These are phyloP conservation scores for Glarea lozoyensis DNA, from an alignment of 495 filamentous ascomycete genomes.

Conservation along the genomic window DNA sequence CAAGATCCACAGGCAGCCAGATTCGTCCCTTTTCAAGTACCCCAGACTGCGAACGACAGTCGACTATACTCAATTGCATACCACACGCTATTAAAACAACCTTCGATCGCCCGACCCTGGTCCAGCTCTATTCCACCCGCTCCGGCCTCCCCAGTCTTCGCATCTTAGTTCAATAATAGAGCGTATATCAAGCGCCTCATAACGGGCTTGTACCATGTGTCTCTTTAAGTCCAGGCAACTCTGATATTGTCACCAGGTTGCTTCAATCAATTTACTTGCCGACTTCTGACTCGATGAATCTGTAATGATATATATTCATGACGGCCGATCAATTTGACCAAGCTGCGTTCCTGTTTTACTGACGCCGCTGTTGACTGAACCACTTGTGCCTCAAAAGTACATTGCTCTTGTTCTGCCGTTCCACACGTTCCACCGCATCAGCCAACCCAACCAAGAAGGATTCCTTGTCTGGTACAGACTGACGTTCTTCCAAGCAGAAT, in stretches of 20 bases:
- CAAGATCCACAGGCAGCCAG: background rate
- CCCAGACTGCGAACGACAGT: too few species aligned
- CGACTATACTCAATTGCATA: too few species aligned
- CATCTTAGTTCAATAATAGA: slow-evolving; percentile 6
- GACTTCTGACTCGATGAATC: background rate
- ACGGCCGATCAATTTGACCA: background rate
- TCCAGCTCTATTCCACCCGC: background rate
- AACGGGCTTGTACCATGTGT: slow-evolving; percentile 5
- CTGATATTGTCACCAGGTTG: slow-evolving; percentile 14
- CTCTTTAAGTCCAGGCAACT: slow-evolving; percentile 2
- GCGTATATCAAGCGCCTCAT: slow-evolving; percentile 11
- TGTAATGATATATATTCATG: slow-evolving; percentile 1
- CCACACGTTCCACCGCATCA: slow-evolving; percentile 5
- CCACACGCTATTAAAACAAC: too few species aligned
- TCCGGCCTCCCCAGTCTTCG: slow-evolving; percentile 6
- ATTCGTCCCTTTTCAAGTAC: too few species aligned
- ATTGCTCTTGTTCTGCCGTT: background rate
- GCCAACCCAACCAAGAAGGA: background rate
- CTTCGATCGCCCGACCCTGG: background rate
- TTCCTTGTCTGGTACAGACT: background rate
- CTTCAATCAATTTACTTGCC: background rate
- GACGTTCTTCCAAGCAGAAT: slow-evolving; percentile 6
- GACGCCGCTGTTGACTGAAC: background rate
- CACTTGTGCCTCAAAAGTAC: slow-evolving; percentile 1
- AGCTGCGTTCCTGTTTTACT: background rate